Evolutionary conservation across 495 filamentous ascomycete genomes (phyloP).

Genomic region (Letharia columbiana): DNA sequence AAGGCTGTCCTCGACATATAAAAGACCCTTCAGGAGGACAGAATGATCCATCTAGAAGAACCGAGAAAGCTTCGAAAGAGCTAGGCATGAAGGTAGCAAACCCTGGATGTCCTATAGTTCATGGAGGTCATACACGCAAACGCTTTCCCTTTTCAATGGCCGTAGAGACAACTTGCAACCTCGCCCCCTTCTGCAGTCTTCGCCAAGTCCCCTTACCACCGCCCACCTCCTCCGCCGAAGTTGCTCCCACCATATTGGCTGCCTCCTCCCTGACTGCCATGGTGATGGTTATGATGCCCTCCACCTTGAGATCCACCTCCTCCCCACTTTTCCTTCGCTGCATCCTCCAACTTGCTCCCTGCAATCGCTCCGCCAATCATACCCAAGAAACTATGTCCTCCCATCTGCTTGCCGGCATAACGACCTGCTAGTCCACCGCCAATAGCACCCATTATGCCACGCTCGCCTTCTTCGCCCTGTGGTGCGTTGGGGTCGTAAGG

Average conservation of each 20-base stretch:
- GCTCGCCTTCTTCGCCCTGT: constrained; percentile 37
- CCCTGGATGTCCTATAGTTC: not conserved
- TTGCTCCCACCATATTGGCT: constrained; percentile 19
- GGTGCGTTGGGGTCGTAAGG: constrained; percentile 24
- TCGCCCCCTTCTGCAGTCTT: not conserved
- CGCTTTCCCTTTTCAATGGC: not conserved
- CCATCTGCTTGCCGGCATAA: constrained; percentile 34
- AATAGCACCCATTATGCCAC: constrained; percentile 36
- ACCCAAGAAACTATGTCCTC: constrained; percentile 40
- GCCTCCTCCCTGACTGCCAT: constrained; percentile 23
- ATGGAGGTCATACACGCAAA: not conserved
- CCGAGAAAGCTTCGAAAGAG: not conserved
- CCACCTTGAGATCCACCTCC: constrained; percentile 7
- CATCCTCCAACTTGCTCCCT: constrained; percentile 39
- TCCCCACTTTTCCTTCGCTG: constrained; percentile 30
- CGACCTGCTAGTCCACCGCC: constrained; percentile 42
- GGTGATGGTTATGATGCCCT: constrained; percentile 21
- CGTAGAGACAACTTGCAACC: not conserved
- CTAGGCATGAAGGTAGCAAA: not conserved
- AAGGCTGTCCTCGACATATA: not conserved
- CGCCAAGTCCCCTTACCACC: not conserved
- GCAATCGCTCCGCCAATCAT: constrained; percentile 42
- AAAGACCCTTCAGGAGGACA: too few relatives aligned
- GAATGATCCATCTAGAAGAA: not conserved
- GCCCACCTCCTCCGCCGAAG: constrained; percentile 4